These are phyloP conservation scores for Fusarium sp. DNA, from an alignment of 2,329 filamentous ascomycete species.

Conservation along the genomic window DNA sequence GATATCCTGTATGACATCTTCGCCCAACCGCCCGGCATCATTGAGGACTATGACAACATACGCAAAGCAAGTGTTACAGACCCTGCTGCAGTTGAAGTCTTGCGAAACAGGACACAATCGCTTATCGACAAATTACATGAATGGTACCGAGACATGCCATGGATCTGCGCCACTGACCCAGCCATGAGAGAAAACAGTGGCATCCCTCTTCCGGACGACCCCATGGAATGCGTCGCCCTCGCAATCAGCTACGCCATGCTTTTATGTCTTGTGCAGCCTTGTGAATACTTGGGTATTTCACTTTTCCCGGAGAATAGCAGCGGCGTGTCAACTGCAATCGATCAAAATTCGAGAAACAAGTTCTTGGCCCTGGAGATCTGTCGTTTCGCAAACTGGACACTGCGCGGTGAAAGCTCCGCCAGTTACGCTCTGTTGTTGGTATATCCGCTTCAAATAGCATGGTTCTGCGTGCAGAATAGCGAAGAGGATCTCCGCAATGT, in stretches of 20 bases:
- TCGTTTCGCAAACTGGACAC: slow-evolving; percentile 9
- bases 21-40: slow-evolving; percentile 3
- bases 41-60: slow-evolving; percentile 7
- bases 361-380: slow-evolving; percentile 17
- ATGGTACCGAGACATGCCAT: slow-evolving; percentile 10
- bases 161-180: not conserved
- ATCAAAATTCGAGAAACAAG: not conserved
- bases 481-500: not conserved
- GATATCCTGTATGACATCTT: slow-evolving; percentile 21
- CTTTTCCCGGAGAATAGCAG: not conserved
- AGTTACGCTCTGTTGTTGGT: slow-evolving; percentile 8
- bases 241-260: slow-evolving; percentile 18
- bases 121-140: slow-evolving; percentile 1
- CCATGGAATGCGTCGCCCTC: slow-evolving; percentile 6
- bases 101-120: not conserved
- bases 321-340: not conserved
- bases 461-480: slow-evolving; percentile 14
- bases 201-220: not conserved
- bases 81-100: not conserved
- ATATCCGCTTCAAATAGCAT: slow-evolving; percentile 27
- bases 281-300: not conserved
- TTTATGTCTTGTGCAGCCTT: slow-evolving; percentile 17
- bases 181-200: not conserved
- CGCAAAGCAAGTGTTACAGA: not conserved
- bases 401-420: not conserved